These are phyloP conservation scores for Bombardia bombarda DNA, from an alignment of 495 filamentous ascomycete genomes.

Conservation along the genomic window DNA sequence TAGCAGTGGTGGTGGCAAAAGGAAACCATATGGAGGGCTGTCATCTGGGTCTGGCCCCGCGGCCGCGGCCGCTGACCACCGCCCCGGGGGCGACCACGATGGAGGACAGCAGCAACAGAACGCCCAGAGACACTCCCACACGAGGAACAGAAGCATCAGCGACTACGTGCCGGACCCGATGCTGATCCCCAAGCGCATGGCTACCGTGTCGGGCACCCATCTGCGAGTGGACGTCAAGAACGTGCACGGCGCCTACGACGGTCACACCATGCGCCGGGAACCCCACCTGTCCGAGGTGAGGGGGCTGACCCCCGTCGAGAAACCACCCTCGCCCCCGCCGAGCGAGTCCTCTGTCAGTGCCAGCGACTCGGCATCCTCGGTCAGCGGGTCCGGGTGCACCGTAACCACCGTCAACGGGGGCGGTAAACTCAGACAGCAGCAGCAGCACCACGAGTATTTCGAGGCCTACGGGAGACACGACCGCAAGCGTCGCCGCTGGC, in stretches of 20 bases:
- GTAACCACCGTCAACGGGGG: too few relatives aligned
- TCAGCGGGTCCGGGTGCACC: slow-evolving; percentile 16
- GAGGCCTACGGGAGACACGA: slow-evolving; percentile 52
- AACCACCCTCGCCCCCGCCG: slow-evolving; percentile 68
- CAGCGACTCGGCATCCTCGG: slow-evolving; percentile 25
- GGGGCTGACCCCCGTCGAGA: slow-evolving; percentile 53
- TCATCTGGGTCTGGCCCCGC: slow-evolving; percentile 21
- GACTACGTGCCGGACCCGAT: slow-evolving; percentile 73
- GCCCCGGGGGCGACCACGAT: slow-evolving; percentile 23
- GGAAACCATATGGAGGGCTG: slow-evolving; percentile 44
- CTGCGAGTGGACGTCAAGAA: slow-evolving; percentile 41
- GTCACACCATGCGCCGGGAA: slow-evolving; percentile 67
- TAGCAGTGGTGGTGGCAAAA: too few relatives aligned
- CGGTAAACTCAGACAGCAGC: slow-evolving; percentile 14
- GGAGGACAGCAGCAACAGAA: slow-evolving; percentile 24
- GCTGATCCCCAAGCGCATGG: slow-evolving; percentile 58
- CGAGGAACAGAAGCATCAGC: slow-evolving; percentile 73
- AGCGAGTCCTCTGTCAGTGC: slow-evolving; percentile 49
- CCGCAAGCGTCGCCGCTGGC: slow-evolving; percentile 55
- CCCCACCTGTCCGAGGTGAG: slow-evolving; percentile 69
- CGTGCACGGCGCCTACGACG: slow-evolving; percentile 28
- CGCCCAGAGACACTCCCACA: slow-evolving; percentile 28
- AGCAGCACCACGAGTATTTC: slow-evolving; percentile 48
- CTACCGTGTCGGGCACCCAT: slow-evolving; percentile 58
- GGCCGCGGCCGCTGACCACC: too few relatives aligned